Evolutionary conservation across 306 rosid genomes (phyloP), one percentile per base, ranked within the genome.

Genomic region (Acmispon strigosus): DNA sequence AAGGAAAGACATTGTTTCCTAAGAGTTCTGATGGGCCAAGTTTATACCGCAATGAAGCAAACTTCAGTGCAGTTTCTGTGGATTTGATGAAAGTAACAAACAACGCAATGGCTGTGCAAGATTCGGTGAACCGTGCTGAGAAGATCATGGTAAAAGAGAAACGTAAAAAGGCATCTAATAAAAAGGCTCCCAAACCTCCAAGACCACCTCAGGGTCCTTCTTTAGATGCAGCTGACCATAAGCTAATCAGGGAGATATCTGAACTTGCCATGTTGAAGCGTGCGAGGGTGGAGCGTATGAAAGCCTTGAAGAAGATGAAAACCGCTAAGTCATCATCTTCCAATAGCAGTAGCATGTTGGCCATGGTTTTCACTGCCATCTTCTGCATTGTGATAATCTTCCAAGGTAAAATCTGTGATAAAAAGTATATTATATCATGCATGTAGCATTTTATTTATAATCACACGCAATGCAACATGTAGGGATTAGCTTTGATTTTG

Each of bases 141-240:
- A 84, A 81, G 73, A 66, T 58, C 32, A 64, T 68, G 3, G 63
- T 3, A 19, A 91, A 85, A 76, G 97, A 89, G 76, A 91, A 89
- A 70, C 84, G 77, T 14, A 94, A 91, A 62, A 94, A 86, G 63
- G 45, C 57, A 0, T 48, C 74, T 73, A 84, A 87, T 62, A 89
- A 83, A 66, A 94, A 89, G 76, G 71, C 96, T 57, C 70, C 78
- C 19, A 94, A 82, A 73, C 99, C 97, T 37, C 98, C 98, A 8
- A 88, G 98, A 51, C 91, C 99, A n/a, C 97, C 97, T 3, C 82
- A 80, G 66, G 86, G 88, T 60, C 99, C 95, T 0, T 48, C 87
- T 0, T 65, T 94, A 77, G 95, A 94, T 72, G 97, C 89, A 7
- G 96, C 99, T 12, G 96, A 94, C 50, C 78, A 69, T 78, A 91